Evolutionary conservation across 495 filamentous ascomycete genomes (phyloP).

Genomic region (Niebla homalea): DNA sequence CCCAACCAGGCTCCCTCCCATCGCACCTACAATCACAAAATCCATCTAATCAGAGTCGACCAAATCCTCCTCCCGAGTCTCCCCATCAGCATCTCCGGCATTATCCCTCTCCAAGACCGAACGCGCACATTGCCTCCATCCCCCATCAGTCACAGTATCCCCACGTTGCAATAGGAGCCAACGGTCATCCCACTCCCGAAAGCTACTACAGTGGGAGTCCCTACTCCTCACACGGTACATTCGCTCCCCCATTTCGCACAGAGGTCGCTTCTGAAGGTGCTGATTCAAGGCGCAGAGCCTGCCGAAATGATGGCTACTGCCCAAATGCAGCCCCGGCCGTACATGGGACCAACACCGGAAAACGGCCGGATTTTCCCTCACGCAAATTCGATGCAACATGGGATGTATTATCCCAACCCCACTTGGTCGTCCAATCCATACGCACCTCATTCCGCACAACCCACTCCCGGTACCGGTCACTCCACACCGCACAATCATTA

Average conservation of each 20-base stretch:
- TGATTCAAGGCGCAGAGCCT: constrained; percentile 41
- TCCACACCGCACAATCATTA: constrained; percentile 1
- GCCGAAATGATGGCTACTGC: constrained; percentile 90
- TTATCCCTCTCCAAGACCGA: constrained; percentile 34
- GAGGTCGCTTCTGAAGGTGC: constrained; percentile 63
- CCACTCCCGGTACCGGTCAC: constrained; percentile 42
- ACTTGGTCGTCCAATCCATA: constrained; percentile 24
- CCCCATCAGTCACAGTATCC: constrained; percentile 38
- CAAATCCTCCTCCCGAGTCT: too few relatives aligned
- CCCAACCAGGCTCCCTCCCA: too few relatives aligned
- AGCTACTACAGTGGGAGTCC: constrained; percentile 55
- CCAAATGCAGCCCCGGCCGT: constrained; percentile 67
- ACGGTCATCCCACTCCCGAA: constrained; percentile 49
- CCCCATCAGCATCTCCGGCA: neutral
- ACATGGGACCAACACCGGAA: constrained; percentile 17
- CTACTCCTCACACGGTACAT: constrained; percentile 43
- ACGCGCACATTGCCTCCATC: constrained; percentile 28
- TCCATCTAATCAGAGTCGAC: too few relatives aligned
- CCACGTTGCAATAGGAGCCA: constrained; percentile 29
- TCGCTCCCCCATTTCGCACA: constrained; percentile 42
- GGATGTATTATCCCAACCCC: constrained; percentile 4
- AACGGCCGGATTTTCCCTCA: constrained; percentile 58
- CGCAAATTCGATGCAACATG: constrained; percentile 42
- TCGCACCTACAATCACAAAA: too few relatives aligned
- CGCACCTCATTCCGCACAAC: constrained; percentile 48